A percentile compares a stretch with the other conserved stretches of the same genome.
Evolutionary conservation across 371 early-diverging fungal species (phyloP).

Genomic region (Zopfochytrium polystomum): DNA sequence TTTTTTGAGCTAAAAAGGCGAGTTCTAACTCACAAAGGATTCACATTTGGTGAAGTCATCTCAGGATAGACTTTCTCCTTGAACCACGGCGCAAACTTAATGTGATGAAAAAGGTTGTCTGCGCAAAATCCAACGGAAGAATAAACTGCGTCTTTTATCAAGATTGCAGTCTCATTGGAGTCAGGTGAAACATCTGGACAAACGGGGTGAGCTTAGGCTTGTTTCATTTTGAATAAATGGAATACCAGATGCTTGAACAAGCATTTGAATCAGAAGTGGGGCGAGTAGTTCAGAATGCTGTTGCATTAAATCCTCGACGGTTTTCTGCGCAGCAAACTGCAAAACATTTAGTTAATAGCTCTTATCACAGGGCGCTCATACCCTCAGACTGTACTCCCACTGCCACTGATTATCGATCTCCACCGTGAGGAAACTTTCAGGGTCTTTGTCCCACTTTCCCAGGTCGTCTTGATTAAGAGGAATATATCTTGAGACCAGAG

Average conservation of each 20-base stretch:
- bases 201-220: neutral
- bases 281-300: slow-evolving; percentile 60
- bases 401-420: slow-evolving; percentile 85
- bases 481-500: slow-evolving; percentile 73
- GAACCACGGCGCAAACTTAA: slow-evolving; percentile 82
- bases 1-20: neutral
- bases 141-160: slow-evolving; percentile 81
- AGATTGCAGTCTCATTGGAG: slow-evolving; percentile 52
- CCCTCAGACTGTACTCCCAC: slow-evolving; percentile 76
- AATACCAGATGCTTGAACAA: slow-evolving; percentile 60
- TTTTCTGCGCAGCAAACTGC: slow-evolving; percentile 79
- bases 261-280: slow-evolving; percentile 63
- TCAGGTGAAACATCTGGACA: slow-evolving; percentile 13
- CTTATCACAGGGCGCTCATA: slow-evolving; percentile 32
- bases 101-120: slow-evolving; percentile 72
- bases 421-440: slow-evolving; percentile 78
- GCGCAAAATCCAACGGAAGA: slow-evolving; percentile 78
- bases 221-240: neutral
- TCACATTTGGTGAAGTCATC: neutral
- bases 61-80: slow-evolving; percentile 54
- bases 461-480: slow-evolving; percentile 67
- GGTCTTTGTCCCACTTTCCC: slow-evolving; percentile 77
- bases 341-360: slow-evolving; percentile 2
- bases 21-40: neutral
- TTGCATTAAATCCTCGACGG: slow-evolving; percentile 72